A percentile compares a stretch with the other conserved stretches of the same genome.
phyloP scores from a whole-genome alignment of 345 rosid species.

The Lepidium africanum region DNA sequence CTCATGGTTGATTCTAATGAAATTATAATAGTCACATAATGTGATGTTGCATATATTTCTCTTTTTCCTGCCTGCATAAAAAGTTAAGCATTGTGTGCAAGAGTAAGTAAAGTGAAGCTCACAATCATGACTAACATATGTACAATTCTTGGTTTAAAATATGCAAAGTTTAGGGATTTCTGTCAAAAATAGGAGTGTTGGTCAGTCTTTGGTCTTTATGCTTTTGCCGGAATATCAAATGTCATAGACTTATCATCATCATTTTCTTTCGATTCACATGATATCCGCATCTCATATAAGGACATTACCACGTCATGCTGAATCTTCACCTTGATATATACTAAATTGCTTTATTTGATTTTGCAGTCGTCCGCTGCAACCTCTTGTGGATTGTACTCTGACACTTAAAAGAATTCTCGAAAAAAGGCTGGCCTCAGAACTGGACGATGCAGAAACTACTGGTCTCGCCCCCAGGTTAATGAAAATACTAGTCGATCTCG shows the following conservation, averaged over 20 bases:
- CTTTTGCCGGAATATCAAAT: not conserved
- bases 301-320: not conserved
- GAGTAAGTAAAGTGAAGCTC: not conserved
- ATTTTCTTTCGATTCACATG: not conserved
- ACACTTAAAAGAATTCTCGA: slow-evolving; percentile 47
- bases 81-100: not conserved
- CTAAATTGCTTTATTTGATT: not conserved
- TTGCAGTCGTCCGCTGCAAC: slow-evolving; percentile 68
- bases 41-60: not conserved
- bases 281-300: not conserved
- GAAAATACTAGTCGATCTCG: slow-evolving; percentile 81
- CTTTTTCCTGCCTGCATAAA: not conserved
- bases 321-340: not conserved
- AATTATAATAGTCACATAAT: not conserved
- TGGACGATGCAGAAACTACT: slow-evolving; percentile 44
- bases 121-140: slow-evolving; percentile 6
- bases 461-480: slow-evolving; percentile 79
- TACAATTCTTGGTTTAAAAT: not conserved
- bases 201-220: not conserved
- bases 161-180: not conserved
- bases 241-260: not conserved
- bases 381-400: slow-evolving; percentile 65
- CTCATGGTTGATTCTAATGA: not conserved
- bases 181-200: not conserved
- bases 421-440: slow-evolving; percentile 48